Evolutionary conservation across 2,329 filamentous ascomycete genomes (phyloP), one percentile per base, ranked within the genome.

Genomic region (Aspergillus sp.): DNA sequence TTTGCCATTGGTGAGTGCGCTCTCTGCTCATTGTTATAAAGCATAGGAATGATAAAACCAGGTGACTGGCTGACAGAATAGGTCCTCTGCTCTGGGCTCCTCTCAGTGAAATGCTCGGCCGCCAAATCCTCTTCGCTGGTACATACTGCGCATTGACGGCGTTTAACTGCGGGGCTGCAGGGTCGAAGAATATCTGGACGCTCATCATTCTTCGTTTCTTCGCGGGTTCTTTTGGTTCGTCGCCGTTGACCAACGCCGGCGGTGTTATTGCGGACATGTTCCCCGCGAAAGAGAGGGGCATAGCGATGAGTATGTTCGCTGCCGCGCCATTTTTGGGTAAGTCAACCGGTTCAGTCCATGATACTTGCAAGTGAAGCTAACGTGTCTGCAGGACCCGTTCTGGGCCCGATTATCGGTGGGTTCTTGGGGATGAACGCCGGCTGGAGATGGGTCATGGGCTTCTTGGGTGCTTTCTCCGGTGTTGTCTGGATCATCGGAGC

Each of bases 181-280:
- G 76, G 6, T 69, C 77, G 0, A 67, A 77, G 47, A 81, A 77
- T 53, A 79, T 83, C 49, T 69, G 69, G 42, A 77, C 78, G 1
- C 68, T 88, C 2, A 66, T 87, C 30, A 73, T 85, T n/a, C 70
- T 85, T 35, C 78, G 84, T 34, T 86, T 86, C 68, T 79, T 86
- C 45, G 78, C 78, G 4, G 80, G 81, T 34, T 65, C 77, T 5
- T 83, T 82, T 57, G 81, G 80, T 7, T 78, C 78, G 1, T 79
- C 78, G 5, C 77, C 80, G 2, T 67, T 83, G 52, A 82, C 79
- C 30, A 83, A 83, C 57, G 75, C 77, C 2, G 78, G 79, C 2
- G 80, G 79, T 45, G 77, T 81, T 6, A 78, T 82, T 49, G 78
- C 80, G 7, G 80, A 83, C 57, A 78, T 81, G 64, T 82, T 81